Evolutionary conservation across 352 stramenopile genomes (phyloP).

Genomic region (Globisporangium nunn): DNA sequence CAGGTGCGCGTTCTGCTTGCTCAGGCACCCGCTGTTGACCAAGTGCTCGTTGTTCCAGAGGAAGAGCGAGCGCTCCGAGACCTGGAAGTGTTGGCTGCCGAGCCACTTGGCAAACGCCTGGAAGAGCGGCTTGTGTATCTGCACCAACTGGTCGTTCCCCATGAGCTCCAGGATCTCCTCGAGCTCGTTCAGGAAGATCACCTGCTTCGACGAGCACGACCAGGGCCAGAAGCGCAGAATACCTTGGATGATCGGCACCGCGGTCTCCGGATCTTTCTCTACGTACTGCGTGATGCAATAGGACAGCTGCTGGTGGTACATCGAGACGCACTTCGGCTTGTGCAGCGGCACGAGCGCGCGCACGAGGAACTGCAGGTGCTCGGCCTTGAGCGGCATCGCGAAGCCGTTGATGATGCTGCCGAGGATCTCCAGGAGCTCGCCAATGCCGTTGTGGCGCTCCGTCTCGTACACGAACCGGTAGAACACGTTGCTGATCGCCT

Average conservation of each 20-base stretch:
- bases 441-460: conserved; percentile 92
- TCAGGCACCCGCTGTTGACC: conserved; percentile 93
- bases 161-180: conserved; percentile 98
- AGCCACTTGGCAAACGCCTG: conserved; percentile 84
- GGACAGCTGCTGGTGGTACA: conserved; percentile 98
- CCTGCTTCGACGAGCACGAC: conserved; percentile 92
- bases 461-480: conserved; percentile 99
- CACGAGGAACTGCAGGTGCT: conserved; percentile 95
- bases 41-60: conserved; percentile 99
- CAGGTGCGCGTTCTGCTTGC: conserved; percentile 88
- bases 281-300: conserved; percentile 99
- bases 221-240: conserved; percentile 96
- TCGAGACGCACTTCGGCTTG: conserved; percentile 94
- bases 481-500: conserved; percentile 97
- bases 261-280: conserved; percentile 97
- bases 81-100: conserved; percentile 94
- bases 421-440: conserved; percentile 98
- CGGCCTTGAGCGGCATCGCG: conserved; percentile 97
- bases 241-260: conserved; percentile 91
- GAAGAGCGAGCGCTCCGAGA: conserved; percentile 95
- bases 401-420: conserved; percentile 99
- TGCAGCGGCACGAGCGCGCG: conserved; percentile 96
- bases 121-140: conserved; percentile 80
- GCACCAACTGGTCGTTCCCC: conserved; percentile 65
- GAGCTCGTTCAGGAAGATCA: conserved; percentile 97